A percentile compares a stretch with the other conserved stretches of the same genome.
Conservation (phyloP, 805 yeast species). For the Starmerella floricola region DNA sequence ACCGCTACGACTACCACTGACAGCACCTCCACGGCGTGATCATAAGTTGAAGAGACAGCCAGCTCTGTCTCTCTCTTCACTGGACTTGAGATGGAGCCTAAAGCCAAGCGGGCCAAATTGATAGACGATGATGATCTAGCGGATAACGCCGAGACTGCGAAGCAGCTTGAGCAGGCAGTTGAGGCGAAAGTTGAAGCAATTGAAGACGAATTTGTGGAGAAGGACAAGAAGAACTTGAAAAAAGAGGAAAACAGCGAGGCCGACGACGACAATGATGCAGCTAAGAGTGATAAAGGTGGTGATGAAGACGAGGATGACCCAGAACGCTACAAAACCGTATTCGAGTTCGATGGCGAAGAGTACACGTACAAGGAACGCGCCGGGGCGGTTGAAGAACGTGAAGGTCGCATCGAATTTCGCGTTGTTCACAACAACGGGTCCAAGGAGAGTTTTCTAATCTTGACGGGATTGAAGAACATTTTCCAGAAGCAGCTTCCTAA, state of each 20-base stretch:
- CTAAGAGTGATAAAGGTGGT: conserved; percentile 23
- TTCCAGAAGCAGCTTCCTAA: conserved; percentile 96
- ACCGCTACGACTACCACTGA: no score
- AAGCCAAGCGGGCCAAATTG: conserved; percentile 17
- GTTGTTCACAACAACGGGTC: conserved; percentile 94
- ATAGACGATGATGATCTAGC: conserved; percentile 20
- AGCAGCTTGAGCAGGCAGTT: conserved; percentile 23
- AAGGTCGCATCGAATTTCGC: conserved; percentile 84
- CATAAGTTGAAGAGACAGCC: no score
- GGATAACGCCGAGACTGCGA: conserved; percentile 19
- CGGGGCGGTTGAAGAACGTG: conserved; percentile 85
- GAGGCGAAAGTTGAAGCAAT: conserved; percentile 26
- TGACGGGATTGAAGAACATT: conserved; percentile 90
- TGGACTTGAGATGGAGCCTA: conserved; percentile 7
- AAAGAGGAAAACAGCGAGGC: conserved; percentile 18
- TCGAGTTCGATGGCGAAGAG: conserved; percentile 61
- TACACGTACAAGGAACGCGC: conserved; percentile 86
- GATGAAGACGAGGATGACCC: conserved; percentile 23
- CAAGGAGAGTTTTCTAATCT: conserved; percentile 73
- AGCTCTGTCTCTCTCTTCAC: no score
- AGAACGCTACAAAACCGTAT: conserved; percentile 34
- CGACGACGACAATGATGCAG: conserved; percentile 20
- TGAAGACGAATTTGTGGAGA: conserved; percentile 24
- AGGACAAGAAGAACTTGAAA: conserved; percentile 19
- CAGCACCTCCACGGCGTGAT: no score